These are phyloP conservation scores for Allium sativum DNA, from an alignment of 106 monocot genomes.

Conservation along the genomic window DNA sequence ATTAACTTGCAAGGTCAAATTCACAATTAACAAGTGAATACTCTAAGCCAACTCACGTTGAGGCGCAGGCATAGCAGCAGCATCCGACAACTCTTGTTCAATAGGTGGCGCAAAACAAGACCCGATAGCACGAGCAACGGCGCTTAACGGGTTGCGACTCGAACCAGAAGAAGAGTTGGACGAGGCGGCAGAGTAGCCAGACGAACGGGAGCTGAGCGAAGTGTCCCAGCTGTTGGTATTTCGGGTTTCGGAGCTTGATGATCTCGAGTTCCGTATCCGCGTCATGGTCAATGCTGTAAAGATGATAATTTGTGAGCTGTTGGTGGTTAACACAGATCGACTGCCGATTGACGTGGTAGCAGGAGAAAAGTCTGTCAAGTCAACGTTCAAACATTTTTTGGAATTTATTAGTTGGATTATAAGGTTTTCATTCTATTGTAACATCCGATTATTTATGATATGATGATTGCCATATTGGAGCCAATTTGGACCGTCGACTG, in stretches of 20 bases:
- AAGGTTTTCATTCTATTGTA: too few relatives aligned
- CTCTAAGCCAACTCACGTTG: background rate
- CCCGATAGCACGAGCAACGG: slow-evolving; percentile 17
- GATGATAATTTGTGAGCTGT: too few relatives aligned
- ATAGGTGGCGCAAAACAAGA: slow-evolving; percentile 23
- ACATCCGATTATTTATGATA: too few relatives aligned
- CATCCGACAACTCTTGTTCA: background rate
- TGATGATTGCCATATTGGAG: too few relatives aligned
- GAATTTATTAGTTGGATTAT: too few relatives aligned
- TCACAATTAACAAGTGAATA: too few relatives aligned
- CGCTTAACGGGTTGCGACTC: slow-evolving; percentile 13
- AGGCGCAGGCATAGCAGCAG: background rate
- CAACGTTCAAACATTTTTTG: too few relatives aligned
- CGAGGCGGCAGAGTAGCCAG: slow-evolving; percentile 3
- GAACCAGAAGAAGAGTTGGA: slow-evolving; percentile 10
- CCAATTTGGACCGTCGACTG: too few relatives aligned
- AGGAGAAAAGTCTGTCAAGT: too few relatives aligned
- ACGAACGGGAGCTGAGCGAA: slow-evolving; percentile 5
- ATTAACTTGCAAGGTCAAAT: too few relatives aligned
- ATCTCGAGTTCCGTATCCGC: slow-evolving; percentile 1
- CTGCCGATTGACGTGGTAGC: too few relatives aligned
- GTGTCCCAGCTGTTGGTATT: slow-evolving; percentile 3
- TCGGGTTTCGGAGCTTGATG: slow-evolving; percentile 5
- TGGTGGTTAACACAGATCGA: too few relatives aligned
- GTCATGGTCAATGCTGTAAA: background rate